Conservation (phyloP, 805 yeast genomes). For the Metschnikowia noctiluminum region DNA sequence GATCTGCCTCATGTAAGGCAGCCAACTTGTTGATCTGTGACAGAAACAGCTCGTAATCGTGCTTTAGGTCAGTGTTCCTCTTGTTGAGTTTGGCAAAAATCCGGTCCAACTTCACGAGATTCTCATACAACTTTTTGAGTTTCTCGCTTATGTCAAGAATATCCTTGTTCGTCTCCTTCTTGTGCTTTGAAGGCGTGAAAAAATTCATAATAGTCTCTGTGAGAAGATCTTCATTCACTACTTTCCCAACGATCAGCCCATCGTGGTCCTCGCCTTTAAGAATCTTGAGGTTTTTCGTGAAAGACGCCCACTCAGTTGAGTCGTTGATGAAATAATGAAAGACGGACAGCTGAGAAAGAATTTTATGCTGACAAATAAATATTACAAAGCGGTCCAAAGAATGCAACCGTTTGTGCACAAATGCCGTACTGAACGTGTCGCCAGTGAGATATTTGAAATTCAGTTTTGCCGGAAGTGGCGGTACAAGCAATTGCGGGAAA, state of each 20-base stretch:
- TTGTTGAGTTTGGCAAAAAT: conserved; percentile 70
- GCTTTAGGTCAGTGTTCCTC: conserved; percentile 67
- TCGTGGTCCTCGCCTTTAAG: conserved; percentile 16
- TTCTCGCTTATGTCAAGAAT: conserved; percentile 65
- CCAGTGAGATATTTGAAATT: conserved; percentile 91
- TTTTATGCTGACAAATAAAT: conserved; percentile 72
- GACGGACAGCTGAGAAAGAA: conserved; percentile 63
- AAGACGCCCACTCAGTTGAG: conserved; percentile 70
- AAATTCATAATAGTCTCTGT: conserved; percentile 92
- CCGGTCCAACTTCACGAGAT: conserved; percentile 72
- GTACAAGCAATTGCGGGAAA: conserved; percentile 80
- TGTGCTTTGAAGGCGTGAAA: conserved; percentile 65
- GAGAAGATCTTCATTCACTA: conserved; percentile 68
- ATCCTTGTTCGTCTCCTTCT: conserved; percentile 72
- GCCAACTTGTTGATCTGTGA: conserved; percentile 68
- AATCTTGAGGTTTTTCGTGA: conserved; percentile 52
- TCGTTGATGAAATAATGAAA: conserved; percentile 67
- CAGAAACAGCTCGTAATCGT: conserved; percentile 70
- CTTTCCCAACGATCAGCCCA: conserved; percentile 33
- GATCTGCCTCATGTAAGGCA: conserved; percentile 41
- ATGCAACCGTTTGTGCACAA: conserved; percentile 77
- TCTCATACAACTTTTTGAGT: conserved; percentile 80
- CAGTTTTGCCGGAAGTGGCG: conserved; percentile 92
- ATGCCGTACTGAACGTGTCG: conserved; percentile 81
- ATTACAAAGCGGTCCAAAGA: conserved; percentile 74